Evolutionary conservation across 768 basidiomycete genomes (phyloP).

Genomic region (Rhodotorula paludigena): DNA sequence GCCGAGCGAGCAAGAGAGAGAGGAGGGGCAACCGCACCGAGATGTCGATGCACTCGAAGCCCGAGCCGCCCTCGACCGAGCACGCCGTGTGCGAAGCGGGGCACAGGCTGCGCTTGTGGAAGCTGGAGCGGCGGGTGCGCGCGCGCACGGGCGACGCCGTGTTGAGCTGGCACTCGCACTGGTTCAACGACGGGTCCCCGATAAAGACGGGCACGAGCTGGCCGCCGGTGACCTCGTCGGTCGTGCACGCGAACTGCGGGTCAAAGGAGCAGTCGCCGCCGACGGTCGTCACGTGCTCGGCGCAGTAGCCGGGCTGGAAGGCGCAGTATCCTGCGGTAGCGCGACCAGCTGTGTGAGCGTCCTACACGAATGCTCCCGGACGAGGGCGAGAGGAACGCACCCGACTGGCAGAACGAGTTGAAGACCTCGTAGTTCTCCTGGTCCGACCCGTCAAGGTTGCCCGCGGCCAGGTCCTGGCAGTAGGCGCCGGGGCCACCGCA

Average conservation of each 20-base stretch:
- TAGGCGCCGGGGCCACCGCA: constrained; percentile 18
- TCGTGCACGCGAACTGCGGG: neutral
- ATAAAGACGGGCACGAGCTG: neutral
- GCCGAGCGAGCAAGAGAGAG: neutral
- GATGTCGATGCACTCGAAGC: constrained; percentile 27
- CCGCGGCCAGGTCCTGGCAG: neutral
- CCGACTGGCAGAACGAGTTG: neutral
- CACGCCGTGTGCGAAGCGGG: constrained; percentile 19
- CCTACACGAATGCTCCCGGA: neutral
- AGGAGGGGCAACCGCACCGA: neutral
- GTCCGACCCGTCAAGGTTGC: neutral
- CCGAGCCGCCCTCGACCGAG: neutral
- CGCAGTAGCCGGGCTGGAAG: neutral
- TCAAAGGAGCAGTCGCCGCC: constrained; percentile 2
- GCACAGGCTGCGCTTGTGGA: neutral
- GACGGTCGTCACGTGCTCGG: neutral
- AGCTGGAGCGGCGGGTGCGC: constrained; percentile 18
- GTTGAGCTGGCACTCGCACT: neutral
- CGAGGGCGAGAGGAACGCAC: neutral
- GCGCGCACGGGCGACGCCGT: constrained; percentile 1
- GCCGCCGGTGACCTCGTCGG: no score
- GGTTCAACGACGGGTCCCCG: neutral
- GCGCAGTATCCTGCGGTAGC: neutral
- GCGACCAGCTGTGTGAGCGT: no score
- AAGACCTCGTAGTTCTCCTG: neutral